phyloP scores from a whole-genome alignment of 2,329 filamentous ascomycete species.

The Sporothrix brasiliensis region DNA sequence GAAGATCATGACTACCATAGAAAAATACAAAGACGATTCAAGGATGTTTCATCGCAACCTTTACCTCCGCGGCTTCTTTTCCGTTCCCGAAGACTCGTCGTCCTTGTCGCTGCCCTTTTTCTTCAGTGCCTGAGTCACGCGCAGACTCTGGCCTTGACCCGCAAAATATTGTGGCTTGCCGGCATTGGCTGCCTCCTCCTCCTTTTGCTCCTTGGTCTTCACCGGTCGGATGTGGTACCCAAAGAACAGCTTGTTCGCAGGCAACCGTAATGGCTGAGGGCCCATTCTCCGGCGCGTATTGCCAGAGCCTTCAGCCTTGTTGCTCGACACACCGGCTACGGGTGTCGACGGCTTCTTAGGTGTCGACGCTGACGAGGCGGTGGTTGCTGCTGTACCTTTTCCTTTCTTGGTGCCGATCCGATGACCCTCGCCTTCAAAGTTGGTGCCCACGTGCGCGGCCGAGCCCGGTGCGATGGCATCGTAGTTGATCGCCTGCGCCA shows the following conservation, averaged over 20 bases:
- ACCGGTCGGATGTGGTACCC: slow-evolving; percentile 91
- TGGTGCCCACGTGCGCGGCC: slow-evolving; percentile 68
- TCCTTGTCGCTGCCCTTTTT: slow-evolving; percentile 70
- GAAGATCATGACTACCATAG: background rate
- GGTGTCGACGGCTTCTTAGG: slow-evolving; percentile 70
- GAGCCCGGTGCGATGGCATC: slow-evolving; percentile 81
- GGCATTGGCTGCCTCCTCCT: slow-evolving; percentile 65
- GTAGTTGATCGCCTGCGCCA: slow-evolving; percentile 99
- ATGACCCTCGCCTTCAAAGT: slow-evolving; percentile 80
- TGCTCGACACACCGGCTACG: slow-evolving; percentile 54
- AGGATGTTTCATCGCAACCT: no score
- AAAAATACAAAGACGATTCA: background rate
- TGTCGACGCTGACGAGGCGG: slow-evolving; percentile 15
- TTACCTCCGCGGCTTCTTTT: slow-evolving; percentile 51
- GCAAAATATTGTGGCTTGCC: slow-evolving; percentile 72
- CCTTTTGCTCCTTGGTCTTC: slow-evolving; percentile 74
- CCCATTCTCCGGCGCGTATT: slow-evolving; percentile 63
- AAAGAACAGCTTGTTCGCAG: slow-evolving; percentile 92
- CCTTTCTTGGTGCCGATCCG: slow-evolving; percentile 84
- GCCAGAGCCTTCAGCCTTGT: slow-evolving; percentile 9
- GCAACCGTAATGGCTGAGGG: slow-evolving; percentile 80
- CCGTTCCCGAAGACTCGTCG: slow-evolving; percentile 51
- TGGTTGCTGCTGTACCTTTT: slow-evolving; percentile 57
- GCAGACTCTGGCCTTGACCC: slow-evolving; percentile 80
- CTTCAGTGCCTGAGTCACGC: slow-evolving; percentile 51